phyloP scores from a whole-genome alignment of 2,329 filamentous ascomycete genomes.

The Tolypocladium ovalisporum region DNA sequence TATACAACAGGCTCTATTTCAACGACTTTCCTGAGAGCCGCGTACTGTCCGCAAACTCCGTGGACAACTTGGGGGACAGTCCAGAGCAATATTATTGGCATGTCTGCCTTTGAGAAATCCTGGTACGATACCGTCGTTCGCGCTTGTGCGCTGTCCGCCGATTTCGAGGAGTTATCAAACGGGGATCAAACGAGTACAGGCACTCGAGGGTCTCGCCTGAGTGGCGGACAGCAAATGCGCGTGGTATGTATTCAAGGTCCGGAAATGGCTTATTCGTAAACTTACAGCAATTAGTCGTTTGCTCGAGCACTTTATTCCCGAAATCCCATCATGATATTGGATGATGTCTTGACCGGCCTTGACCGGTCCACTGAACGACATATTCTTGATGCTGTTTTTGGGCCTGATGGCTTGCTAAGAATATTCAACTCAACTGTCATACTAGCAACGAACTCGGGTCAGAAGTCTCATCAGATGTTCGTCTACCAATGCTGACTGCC shows the following conservation, averaged over 20 bases:
- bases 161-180: constrained; percentile 9
- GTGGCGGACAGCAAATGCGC: constrained; percentile 16
- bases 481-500: neutral
- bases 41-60: constrained; percentile 13
- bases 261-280: neutral
- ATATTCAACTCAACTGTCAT: constrained; percentile 12
- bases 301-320: constrained; percentile 14
- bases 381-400: constrained; percentile 24
- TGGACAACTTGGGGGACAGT: constrained; percentile 14
- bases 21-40: constrained; percentile 4
- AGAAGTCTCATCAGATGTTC: neutral
- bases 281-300: constrained; percentile 6
- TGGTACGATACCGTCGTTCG: constrained; percentile 11
- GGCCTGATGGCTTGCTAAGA: constrained; percentile 17
- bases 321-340: constrained; percentile 16
- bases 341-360: constrained; percentile 22
- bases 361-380: constrained; percentile 25
- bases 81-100: constrained; percentile 12
- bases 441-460: constrained; percentile 16
- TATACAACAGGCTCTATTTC: constrained; percentile 4
- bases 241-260: constrained; percentile 7
- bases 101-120: constrained; percentile 5
- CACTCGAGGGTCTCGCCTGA: constrained; percentile 11
- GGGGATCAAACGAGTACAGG: constrained; percentile 12
- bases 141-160: constrained; percentile 8